Evolutionary conservation across 768 basidiomycete genomes (phyloP), one percentile per base, ranked within the genome.

Genomic region (Suillus americanus): DNA sequence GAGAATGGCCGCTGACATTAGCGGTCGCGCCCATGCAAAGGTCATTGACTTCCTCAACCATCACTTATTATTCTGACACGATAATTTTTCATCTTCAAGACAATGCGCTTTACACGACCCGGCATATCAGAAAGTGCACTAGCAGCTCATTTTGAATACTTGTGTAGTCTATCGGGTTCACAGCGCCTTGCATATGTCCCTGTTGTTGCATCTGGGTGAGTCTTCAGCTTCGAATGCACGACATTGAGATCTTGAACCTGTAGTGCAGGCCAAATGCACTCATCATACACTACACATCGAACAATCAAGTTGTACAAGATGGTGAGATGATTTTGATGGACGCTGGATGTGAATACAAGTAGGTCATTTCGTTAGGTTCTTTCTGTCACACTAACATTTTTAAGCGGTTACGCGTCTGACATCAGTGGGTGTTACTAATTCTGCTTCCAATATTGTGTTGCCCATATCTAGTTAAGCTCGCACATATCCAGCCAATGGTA

Each of bases 131-230:
- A 92, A 71, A 78, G 82, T 38, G 79, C 81, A 20, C 76, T 92
- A 9, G 88, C 84, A 0, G 91, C 96, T 5, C 92, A 95, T 72
- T 98, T 99, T 72, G 92, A 97, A 76, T 97, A 97, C 71, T 69
- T 90, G 1, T 96, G 95, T 71, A 83, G 87, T 4, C 80, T 93
- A 50, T 79, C 80, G 18, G 97, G 97, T 25, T 84, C 93, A 14
- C 89, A 94, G 71, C 85, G 96, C 46, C 86, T 88, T 56, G 96
- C 97, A n/a, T 99, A 99, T 73, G 96, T 99, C 1, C 97, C 97
- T 14, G 97, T 99, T 6, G 93, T 98, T 40, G 97, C 94, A 6
- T 95, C 94, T 1, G 97, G 97, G 92, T 92, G 75, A 66, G 84
- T 69, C 9, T 64, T 30, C 20, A 41, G 46, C 43, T 67, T 45